Evolutionary conservation across 495 filamentous ascomycete species (phyloP), one percentile per base, ranked within the genome.

Genomic region (Annulohypoxylon nitens): DNA sequence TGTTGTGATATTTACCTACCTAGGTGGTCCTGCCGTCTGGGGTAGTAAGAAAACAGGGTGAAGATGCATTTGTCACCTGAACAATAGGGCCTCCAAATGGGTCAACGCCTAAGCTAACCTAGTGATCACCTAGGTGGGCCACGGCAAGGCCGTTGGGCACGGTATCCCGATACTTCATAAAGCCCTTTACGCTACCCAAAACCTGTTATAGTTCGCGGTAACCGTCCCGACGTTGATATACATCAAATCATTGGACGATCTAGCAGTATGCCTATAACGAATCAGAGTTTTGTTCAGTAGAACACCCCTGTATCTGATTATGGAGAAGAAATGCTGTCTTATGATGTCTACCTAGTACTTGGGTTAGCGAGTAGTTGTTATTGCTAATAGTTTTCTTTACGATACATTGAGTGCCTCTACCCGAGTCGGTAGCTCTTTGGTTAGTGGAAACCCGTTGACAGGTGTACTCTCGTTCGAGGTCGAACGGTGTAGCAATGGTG

Each of bases 71-170:
- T n/a, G 14, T 45, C 14, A 45, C 41, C 41, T 45, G 41, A 45
- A n/a, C 30, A 45, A 11, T n/a, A 14, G 14, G 41, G 18, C 16
- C 43, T 20, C 43, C 43, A 18, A 47, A 47, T 20, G 43, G 43
- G 43, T 47, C 43, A 47, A 47, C n/a, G 5, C 16, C 43, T 20
- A 47, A 47, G 43, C 14, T 45, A 45, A 14, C 43, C 5, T 8
- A 16, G 43, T 47, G 41, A 45, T 14, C 41, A 47, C 43, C n/a
- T 20, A 47, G 43, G 43, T 47, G 43, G 43, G n/a, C 43, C 16
- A 20, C 43, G 43, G n/a, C n/a, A 12, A 47, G 4, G 43, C 43
- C 43, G 43, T 47, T 4, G 43, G 43, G 8, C 18, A 20, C 43
- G 23, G 48, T 18, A 26, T 51, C 1, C 9, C 20, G 48, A 26